phyloP scores from a whole-genome alignment of 176 grass and related monocot genomes.

The Hordeum vulgare region DNA sequence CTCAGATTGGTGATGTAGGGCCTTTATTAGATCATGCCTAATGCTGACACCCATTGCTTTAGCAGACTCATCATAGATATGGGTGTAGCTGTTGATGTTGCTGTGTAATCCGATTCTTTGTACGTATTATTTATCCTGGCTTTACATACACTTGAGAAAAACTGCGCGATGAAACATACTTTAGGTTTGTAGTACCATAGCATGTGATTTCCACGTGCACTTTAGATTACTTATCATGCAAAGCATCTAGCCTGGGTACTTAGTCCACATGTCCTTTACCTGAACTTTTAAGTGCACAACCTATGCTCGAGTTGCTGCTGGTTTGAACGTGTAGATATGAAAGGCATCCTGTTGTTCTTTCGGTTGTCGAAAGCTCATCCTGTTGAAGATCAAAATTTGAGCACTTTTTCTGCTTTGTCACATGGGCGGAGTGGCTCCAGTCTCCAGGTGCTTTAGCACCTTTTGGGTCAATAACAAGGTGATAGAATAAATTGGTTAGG shows the following conservation, averaged over 20 bases:
- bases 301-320: neutral
- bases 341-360: conserved; percentile 18
- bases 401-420: neutral
- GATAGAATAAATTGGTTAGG: conserved; percentile 5
- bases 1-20: conserved; percentile 11
- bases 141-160: neutral
- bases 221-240: neutral
- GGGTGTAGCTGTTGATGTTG: neutral
- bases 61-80: conserved; percentile 11
- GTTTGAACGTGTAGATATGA: conserved; percentile 13
- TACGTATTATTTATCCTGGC: neutral
- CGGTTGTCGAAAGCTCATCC: neutral
- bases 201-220: neutral
- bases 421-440: neutral
- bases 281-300: neutral
- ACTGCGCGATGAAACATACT: neutral
- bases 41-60: conserved; percentile 22
- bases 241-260: neutral
- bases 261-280: neutral
- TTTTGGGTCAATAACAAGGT: neutral
- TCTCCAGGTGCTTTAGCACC: neutral
- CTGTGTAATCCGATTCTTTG: neutral
- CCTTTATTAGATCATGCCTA: conserved; percentile 19
- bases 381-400: conserved; percentile 21
- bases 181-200: neutral